Percentiles rank a stretch among this genome's conserved stretches.
phyloP scores from a whole-genome alignment of 192 early-diverging fungal species.

The Helicostylum pulchrum region DNA sequence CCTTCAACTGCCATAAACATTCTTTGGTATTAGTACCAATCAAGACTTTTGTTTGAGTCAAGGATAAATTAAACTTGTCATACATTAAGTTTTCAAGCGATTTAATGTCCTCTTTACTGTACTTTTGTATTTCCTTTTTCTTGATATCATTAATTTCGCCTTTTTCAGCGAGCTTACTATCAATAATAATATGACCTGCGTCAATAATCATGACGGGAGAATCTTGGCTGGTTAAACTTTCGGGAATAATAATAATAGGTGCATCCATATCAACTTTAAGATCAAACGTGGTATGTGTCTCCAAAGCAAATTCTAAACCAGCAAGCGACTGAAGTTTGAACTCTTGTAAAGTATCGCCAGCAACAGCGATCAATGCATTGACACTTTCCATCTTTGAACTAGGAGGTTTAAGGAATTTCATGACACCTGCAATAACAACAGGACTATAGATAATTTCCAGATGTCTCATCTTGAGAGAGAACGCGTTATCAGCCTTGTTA shows the following conservation, averaged over 20 bases:
- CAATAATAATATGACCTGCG: constrained; percentile 74
- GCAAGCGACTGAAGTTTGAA: constrained; percentile 73
- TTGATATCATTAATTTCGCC: constrained; percentile 59
- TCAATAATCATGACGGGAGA: constrained; percentile 70
- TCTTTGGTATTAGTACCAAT: constrained; percentile 46
- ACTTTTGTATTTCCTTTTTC: constrained; percentile 49
- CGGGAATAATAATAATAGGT: constrained; percentile 78
- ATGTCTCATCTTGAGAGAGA: constrained; percentile 70
- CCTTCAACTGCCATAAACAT: constrained; percentile 20
- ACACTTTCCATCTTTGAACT: constrained; percentile 57
- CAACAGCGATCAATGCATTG: constrained; percentile 58
- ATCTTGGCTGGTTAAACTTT: constrained; percentile 44
- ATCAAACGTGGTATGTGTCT: constrained; percentile 72
- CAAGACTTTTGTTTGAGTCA: constrained; percentile 68
- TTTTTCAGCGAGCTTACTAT: constrained; percentile 66
- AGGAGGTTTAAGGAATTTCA: constrained; percentile 72
- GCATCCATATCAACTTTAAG: constrained; percentile 81
- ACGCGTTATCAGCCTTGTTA: constrained; percentile 66
- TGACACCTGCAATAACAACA: constrained; percentile 55
- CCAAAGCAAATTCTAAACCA: constrained; percentile 74
- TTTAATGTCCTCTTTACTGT: constrained; percentile 53
- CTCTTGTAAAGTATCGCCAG: constrained; percentile 67
- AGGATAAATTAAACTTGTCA: constrained; percentile 72
- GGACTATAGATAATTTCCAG: constrained; percentile 80
- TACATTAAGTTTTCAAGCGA: constrained; percentile 71